Base-by-base conservation (phyloP, 768 basidiomycete species). In the Trametes elegans region DNA sequence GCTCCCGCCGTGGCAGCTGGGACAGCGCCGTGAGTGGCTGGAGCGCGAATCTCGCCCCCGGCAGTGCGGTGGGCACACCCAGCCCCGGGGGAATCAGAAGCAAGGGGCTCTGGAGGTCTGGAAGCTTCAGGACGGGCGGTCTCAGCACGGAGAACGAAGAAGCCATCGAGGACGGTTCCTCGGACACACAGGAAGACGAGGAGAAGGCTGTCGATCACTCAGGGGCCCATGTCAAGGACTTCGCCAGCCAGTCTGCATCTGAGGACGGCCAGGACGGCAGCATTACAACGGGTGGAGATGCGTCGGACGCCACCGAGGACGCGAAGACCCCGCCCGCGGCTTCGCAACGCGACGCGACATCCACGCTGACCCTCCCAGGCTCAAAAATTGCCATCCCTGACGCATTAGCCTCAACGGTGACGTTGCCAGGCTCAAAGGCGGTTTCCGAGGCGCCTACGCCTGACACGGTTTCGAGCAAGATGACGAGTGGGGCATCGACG, bases 1-100 rank as follows among this genome's bases (percentile, higher is more conserved):
- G 90, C 70, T 90, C 90, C 8, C 78, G 93, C 63, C 77, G 91
- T 63, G 88, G 89, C 0, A 95, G 93, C 64, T 95, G 93, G 90
- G 95, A 90, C 62, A 94, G 93, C 63, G 88, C 88, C 65, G 86
- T 82, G 23, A 93, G 90, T 61, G 80, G 87, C 38, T 95, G 92
- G 92, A 93, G 90, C 67, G 91, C 93, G 27, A 80, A 80, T 39
- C 70, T 68, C 18, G 71, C 75, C 7, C 78, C 77, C 21, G 74
- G 78, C 5, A 71, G 79, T 1, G 62, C 39, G 24, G 77, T 77
- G 1, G 58, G 62, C 18, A 53, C 65, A 9, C 58, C 42, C 21
- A 56, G 45, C 21, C 63, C 64, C 3, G 61, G 58, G 23, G 60
- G 50, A 3, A 39, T 60, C 21, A 74, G 79, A 58, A 84, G 81